These are phyloP conservation scores for Corymbia maculata DNA, from an alignment of 345 rosid species.

Conservation along the genomic window DNA sequence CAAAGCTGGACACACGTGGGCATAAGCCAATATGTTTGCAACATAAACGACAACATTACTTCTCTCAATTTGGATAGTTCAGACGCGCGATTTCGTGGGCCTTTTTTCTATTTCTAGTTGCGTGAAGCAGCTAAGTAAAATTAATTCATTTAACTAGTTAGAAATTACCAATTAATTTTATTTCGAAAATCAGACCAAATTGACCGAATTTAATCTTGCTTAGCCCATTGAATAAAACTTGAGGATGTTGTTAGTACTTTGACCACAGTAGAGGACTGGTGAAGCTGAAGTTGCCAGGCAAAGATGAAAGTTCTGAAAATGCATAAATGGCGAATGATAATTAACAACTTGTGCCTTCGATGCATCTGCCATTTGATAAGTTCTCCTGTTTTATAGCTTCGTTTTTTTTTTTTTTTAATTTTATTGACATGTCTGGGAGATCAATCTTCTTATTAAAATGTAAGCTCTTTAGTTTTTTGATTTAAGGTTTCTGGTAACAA, in stretches of 20 bases:
- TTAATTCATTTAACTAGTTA: no score
- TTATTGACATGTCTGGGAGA: not conserved
- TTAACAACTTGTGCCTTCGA: not conserved
- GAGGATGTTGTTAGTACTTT: no score
- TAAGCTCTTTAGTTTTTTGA: not conserved
- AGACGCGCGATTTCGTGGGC: no score
- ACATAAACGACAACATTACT: not conserved
- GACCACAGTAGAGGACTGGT: slow-evolving; percentile 6
- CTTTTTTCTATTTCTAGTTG: no score
- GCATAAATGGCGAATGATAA: not conserved
- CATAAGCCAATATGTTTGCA: not conserved
- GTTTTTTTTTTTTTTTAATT: not conserved
- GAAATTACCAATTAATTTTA: no score
- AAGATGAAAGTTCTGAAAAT: not conserved
- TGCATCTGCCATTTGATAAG: no score
- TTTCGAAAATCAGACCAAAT: no score
- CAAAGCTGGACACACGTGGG: not conserved
- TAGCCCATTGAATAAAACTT: no score
- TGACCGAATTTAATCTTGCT: no score
- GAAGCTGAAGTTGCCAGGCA: slow-evolving; percentile 8
- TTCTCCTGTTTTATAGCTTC: no score
- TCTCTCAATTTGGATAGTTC: no score
- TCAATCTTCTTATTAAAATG: not conserved
- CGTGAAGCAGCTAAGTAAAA: no score
- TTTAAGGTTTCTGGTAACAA: not conserved